Conservation (phyloP, 768 basidiomycete species). For the Peribolospora baueri region DNA sequence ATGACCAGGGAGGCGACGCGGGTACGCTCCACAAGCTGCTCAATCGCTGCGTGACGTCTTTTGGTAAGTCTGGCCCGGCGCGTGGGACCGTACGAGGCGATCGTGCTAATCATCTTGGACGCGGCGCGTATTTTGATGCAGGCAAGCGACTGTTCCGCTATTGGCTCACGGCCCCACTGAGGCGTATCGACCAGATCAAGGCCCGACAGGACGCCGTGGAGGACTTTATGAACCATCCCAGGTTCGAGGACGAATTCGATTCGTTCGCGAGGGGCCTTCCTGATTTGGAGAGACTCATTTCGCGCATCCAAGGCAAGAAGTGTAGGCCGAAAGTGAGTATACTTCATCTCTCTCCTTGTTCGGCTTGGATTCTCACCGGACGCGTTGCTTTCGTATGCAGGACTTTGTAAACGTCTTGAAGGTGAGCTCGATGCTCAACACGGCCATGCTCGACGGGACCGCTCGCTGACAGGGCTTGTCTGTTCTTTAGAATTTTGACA, state of each 20-base stretch:
- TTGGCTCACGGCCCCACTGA: constrained; percentile 83
- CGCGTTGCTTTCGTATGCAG: too few relatives aligned
- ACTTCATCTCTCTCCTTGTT: neutral
- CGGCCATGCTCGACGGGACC: too few relatives aligned
- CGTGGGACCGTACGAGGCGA: neutral
- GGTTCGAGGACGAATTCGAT: constrained; percentile 51
- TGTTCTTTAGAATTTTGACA: constrained; percentile 40
- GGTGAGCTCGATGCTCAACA: too few relatives aligned
- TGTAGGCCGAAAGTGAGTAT: constrained; percentile 40
- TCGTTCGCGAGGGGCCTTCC: constrained; percentile 57
- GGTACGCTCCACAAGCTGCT: constrained; percentile 60
- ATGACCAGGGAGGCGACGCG: constrained; percentile 80
- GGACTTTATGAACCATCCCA: constrained; percentile 57
- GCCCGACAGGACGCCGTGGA: constrained; percentile 81
- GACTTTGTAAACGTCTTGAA: too few relatives aligned
- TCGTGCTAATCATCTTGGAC: neutral
- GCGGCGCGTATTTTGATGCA: constrained; percentile 14
- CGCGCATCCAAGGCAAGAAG: constrained; percentile 79
- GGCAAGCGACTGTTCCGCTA: constrained; percentile 88
- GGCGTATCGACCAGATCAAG: constrained; percentile 61
- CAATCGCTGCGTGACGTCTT: constrained; percentile 66
- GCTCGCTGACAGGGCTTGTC: neutral
- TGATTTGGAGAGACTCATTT: constrained; percentile 79
- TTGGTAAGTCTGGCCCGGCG: constrained; percentile 31
- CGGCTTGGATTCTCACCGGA: neutral